A percentile compares a stretch with the other conserved stretches of the same genome.
Conservation (phyloP, 192 early-diverging fungal species). For the Piromyces sp. region DNA sequence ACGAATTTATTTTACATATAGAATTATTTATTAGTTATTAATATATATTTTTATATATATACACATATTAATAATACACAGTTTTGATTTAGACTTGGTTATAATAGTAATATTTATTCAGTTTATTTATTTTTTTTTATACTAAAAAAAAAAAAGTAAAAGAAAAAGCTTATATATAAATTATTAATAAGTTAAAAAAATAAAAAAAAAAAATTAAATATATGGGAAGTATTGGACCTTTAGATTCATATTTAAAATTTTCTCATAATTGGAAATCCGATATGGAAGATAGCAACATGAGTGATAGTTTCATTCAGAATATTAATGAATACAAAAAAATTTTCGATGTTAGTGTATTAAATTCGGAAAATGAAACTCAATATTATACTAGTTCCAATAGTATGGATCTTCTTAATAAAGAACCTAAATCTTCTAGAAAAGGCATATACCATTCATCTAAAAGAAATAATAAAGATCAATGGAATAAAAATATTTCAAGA, state of each 20-base stretch:
- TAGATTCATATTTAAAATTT: background rate
- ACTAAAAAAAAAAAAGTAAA: too few species aligned
- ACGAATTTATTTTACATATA: too few species aligned
- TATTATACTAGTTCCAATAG: background rate
- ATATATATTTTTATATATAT: too few species aligned
- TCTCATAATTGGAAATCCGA: background rate
- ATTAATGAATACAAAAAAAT: background rate
- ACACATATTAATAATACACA: too few species aligned
- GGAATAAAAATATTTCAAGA: background rate
- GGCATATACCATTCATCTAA: background rate
- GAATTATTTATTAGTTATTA: too few species aligned
- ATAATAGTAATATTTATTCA: too few species aligned
- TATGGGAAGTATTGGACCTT: background rate
- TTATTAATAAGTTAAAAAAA: too few species aligned
- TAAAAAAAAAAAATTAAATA: too few species aligned
- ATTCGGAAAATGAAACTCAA: background rate
- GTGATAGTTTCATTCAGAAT: background rate
- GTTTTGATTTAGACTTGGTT: too few species aligned
- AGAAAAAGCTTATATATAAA: too few species aligned
- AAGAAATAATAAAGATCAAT: background rate
- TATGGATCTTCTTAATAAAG: background rate
- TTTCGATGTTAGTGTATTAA: background rate
- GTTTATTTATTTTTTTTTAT: too few species aligned
- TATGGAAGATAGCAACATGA: background rate
- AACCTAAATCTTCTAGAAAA: background rate